Evolutionary conservation across 2,329 filamentous ascomycete genomes (phyloP).

Genomic region (Venturia carpophila): DNA sequence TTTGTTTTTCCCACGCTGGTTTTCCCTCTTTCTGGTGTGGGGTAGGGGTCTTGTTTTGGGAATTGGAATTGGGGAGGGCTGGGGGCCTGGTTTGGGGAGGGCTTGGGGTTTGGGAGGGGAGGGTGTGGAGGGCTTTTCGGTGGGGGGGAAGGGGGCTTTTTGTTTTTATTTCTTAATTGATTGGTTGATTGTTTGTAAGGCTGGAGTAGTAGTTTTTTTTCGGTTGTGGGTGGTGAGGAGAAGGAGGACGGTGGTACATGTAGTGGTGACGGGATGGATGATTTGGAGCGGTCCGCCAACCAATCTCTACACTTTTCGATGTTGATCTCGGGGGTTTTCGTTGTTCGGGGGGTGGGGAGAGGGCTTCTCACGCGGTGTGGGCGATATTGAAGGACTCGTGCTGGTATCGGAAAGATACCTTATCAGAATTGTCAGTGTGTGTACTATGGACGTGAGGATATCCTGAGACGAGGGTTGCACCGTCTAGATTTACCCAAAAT

Average conservation of each 20-base stretch:
- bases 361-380: neutral
- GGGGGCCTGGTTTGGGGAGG: neutral
- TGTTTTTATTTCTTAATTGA: too few relatives aligned
- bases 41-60: neutral
- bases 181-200: too few relatives aligned
- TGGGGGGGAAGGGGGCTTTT: neutral
- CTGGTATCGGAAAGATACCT: neutral
- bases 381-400: slow-evolving; percentile 9
- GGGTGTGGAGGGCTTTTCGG: neutral
- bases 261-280: too few relatives aligned
- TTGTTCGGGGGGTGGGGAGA: neutral
- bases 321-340: neutral
- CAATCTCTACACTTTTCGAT: too few relatives aligned
- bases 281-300: too few relatives aligned
- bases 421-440: neutral
- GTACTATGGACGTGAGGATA: neutral
- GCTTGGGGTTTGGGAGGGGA: neutral
- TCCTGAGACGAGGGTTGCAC: neutral
- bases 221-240: neutral
- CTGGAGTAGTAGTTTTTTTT: too few relatives aligned
- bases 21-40: too few relatives aligned
- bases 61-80: slow-evolving; percentile 7
- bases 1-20: too few relatives aligned
- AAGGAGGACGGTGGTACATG: too few relatives aligned
- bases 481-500: neutral